phyloP scores from a whole-genome alignment of 805 yeast species.

The Isabelozyma heimii region DNA sequence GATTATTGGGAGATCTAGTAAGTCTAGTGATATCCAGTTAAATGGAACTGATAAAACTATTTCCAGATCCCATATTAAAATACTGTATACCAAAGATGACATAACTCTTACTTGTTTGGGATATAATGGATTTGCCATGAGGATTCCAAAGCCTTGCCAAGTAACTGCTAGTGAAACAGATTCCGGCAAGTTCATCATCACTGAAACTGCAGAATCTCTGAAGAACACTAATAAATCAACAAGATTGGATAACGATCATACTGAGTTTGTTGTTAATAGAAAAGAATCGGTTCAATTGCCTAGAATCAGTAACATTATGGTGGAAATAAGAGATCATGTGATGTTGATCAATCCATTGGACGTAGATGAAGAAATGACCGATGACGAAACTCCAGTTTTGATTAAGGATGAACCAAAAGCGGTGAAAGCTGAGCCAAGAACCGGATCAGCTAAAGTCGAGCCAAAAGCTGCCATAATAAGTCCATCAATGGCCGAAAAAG shows the following conservation, averaged over 20 bases:
- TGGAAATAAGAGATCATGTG: constrained; percentile 73
- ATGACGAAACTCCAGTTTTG: constrained; percentile 38
- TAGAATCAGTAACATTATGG: constrained; percentile 52
- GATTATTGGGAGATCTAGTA: constrained; percentile 67
- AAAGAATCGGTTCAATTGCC: constrained; percentile 69
- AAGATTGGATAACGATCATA: constrained; percentile 38
- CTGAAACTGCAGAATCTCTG: constrained; percentile 4
- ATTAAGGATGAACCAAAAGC: background rate
- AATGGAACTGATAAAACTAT: constrained; percentile 51
- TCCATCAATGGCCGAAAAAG: background rate
- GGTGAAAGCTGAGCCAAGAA: background rate
- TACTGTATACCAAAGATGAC: constrained; percentile 43
- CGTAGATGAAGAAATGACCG: constrained; percentile 42
- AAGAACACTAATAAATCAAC: constrained; percentile 29
- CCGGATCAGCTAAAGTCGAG: background rate
- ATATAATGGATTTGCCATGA: constrained; percentile 72
- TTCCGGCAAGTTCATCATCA: constrained; percentile 17
- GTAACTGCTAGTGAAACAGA: constrained; percentile 22
- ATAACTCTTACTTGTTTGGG: constrained; percentile 72
- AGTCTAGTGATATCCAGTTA: constrained; percentile 51
- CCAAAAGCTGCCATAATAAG: background rate
- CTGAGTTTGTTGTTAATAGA: constrained; percentile 56
- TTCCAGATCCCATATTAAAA: constrained; percentile 63
- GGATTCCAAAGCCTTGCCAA: constrained; percentile 52
- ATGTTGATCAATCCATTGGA: constrained; percentile 49